Conservation (phyloP, 345 rosid genomes). For the Fremontodendron californicum region DNA sequence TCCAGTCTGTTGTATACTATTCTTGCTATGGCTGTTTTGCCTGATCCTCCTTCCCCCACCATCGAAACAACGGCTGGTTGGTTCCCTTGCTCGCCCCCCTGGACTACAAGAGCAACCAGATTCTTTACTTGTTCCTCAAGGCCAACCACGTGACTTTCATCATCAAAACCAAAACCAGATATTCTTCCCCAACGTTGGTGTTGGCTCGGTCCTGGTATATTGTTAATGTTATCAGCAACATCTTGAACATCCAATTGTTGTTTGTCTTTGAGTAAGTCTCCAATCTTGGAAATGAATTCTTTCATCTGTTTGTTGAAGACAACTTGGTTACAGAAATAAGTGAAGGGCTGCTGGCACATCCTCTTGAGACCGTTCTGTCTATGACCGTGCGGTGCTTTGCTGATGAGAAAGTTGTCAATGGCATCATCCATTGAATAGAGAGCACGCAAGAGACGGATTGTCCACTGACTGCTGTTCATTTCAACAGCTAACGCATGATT, state of each 20-base stretch:
- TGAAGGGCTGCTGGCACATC: neutral
- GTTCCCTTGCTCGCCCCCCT: neutral
- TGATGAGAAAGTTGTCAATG: neutral
- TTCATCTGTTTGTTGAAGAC: neutral
- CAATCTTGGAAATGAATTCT: neutral
- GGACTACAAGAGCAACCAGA: neutral
- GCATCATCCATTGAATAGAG: neutral
- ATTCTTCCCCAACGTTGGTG: neutral
- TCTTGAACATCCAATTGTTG: neutral
- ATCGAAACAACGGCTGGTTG: neutral
- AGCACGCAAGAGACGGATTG: neutral
- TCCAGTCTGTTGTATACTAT: neutral
- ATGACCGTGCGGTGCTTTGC: neutral
- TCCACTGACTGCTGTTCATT: neutral
- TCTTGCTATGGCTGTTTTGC: neutral
- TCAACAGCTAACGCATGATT: neutral
- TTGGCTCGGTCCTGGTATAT: neutral
- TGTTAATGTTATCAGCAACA: neutral
- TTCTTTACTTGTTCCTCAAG: neutral
- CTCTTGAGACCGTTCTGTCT: neutral
- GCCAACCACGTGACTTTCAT: neutral
- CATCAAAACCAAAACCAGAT: neutral
- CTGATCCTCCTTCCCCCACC: constrained; percentile 2
- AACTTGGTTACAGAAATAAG: neutral
- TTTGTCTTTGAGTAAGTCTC: neutral